Evolutionary conservation across 2,329 filamentous ascomycete genomes (phyloP).

Genomic region (Nectriaceae sp.): DNA sequence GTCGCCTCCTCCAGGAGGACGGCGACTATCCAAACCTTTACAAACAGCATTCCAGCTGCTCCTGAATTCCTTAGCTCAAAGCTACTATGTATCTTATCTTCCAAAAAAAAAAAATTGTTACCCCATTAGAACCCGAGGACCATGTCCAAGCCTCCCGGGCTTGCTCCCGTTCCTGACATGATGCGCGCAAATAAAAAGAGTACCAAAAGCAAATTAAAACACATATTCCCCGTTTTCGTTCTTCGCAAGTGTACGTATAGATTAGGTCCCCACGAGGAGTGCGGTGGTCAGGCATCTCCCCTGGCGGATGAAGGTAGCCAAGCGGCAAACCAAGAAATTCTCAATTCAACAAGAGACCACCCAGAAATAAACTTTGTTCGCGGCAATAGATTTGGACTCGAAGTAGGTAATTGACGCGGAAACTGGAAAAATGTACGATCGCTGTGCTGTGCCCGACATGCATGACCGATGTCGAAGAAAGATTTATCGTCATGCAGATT

Average conservation of each 20-base stretch:
- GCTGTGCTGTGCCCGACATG: slow-evolving; percentile 65
- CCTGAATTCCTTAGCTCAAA: slow-evolving; percentile 18
- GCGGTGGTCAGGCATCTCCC: slow-evolving; percentile 26
- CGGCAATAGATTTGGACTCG: slow-evolving; percentile 31
- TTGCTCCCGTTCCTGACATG: slow-evolving; percentile 27
- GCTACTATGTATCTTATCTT: slow-evolving; percentile 13
- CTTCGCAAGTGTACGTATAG: slow-evolving; percentile 29
- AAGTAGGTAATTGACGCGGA: slow-evolving; percentile 24
- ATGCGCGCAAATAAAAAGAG: slow-evolving; percentile 20
- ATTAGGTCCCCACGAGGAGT: slow-evolving; percentile 31
- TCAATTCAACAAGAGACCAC: slow-evolving; percentile 33
- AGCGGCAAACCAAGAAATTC: slow-evolving; percentile 18
- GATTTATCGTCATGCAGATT: slow-evolving; percentile 59
- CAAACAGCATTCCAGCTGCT: slow-evolving; percentile 24
- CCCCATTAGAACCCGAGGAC: slow-evolving; percentile 27
- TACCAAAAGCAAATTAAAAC: slow-evolving; percentile 26
- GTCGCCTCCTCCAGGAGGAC: not conserved
- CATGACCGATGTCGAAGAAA: slow-evolving; percentile 55
- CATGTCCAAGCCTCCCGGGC: slow-evolving; percentile 36
- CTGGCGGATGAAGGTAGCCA: slow-evolving; percentile 24
- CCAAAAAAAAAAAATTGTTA: slow-evolving; percentile 16
- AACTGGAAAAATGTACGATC: slow-evolving; percentile 45
- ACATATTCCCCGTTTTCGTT: slow-evolving; percentile 25
- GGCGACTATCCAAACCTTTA: slow-evolving; percentile 16
- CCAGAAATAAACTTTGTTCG: slow-evolving; percentile 30